Base-by-base conservation (phyloP, 108 stramenopile genomes). In the Aurantiochytrium sp. region DNA sequence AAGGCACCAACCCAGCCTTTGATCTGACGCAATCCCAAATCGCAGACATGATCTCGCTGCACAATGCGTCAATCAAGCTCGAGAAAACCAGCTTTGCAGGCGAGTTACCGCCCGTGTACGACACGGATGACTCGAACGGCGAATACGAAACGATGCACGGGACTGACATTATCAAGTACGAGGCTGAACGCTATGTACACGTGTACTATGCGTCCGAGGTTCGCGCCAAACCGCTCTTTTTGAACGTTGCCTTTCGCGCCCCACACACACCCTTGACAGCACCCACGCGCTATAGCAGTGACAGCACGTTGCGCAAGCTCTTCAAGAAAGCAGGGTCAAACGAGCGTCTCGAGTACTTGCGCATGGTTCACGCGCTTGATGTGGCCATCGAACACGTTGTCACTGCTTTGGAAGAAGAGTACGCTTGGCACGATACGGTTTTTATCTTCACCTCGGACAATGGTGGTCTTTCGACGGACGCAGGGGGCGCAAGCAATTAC, bases 401-500 rank as follows among this genome's bases (percentile, higher is more conserved):
- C 44, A 10, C 5, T 12, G 42, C 42, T 5, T 21, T 44, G 42
- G 42, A n/a, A 12, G 44, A 14, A 5, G 42, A 72, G 19, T 72
- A 44, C 23, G 72, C 5, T 18, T 44, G 42, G 72, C 83, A 88
- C 21, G 87, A 90, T 45, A 87, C 53, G 14, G 49, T 90, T 8
- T 21, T 90, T 23, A 42, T 88, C 5, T 19, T 90, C 12, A 10
- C 88, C 10, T 69, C 60, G 19, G 90, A 90, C 69, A 90, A 90
- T 35, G 90, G 90, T n/a, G 90, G 90, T 23, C n/a, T 60, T 6
- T 18, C 87, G n/a, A 87, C 57, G 60, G 8, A 8, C 10, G 42
- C 25, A 8, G 83, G 49, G 35, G 90, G 90, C 45, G 90, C 83
- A 6, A 88, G 35, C 59, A 90, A 90, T 47, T 47, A 23, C 21